phyloP scores from a whole-genome alignment of 2,329 filamentous ascomycete species.

The Fusarium newnesense region DNA sequence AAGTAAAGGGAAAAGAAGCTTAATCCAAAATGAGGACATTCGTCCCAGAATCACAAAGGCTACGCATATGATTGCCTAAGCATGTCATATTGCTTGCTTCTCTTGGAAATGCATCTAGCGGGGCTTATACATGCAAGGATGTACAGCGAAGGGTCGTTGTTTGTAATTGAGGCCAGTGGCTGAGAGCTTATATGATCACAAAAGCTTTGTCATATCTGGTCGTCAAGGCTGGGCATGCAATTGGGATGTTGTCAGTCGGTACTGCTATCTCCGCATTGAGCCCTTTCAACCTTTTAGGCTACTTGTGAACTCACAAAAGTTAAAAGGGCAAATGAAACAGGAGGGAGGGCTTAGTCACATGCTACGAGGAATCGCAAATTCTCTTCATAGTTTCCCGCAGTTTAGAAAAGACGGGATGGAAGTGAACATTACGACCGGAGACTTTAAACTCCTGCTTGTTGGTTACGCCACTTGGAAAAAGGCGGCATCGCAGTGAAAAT shows the following conservation, averaged over 20 bases:
- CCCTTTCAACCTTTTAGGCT: too few relatives aligned
- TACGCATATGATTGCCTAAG: rapidly evolving
- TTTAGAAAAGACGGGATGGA: too few relatives aligned
- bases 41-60: neutral
- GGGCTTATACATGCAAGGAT: rapidly evolving
- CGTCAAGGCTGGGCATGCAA: neutral
- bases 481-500: neutral
- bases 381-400: too few relatives aligned
- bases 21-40: neutral
- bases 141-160: neutral
- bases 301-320: too few relatives aligned
- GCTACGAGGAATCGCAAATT: neutral
- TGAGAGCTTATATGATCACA: neutral
- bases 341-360: neutral
- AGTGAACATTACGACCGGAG: too few relatives aligned
- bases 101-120: rapidly evolving
- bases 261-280: neutral
- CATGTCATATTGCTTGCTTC: neutral
- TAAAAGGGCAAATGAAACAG: too few relatives aligned
- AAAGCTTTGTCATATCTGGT: too few relatives aligned
- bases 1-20: neutral
- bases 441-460: neutral
- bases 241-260: rapidly evolving
- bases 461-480: too few relatives aligned
- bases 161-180: neutral